Base-by-base conservation (phyloP, 306 rosid genomes). In the Pterocarpus santalinus region DNA sequence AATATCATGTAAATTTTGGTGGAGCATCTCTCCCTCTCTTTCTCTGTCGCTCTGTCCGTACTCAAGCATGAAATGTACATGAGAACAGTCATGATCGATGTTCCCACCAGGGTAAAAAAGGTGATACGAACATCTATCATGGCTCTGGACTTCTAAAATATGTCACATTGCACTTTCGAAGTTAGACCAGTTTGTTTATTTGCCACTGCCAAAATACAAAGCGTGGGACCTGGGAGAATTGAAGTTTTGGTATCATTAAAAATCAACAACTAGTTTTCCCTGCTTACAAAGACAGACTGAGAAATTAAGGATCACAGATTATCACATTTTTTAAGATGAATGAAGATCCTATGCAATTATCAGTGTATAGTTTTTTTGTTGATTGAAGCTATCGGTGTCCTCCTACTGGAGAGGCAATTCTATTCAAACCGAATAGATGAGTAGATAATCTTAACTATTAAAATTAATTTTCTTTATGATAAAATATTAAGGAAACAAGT, bases 31-130 rank as follows among this genome's bases (percentile, higher is more conserved):
- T 58, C 69, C 80, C 35, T 41, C 53, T 61, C n/a, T 72, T 36
- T 76, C 64, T 61, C 7, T 87, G 82, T 82, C 75, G 41, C 71
- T 77, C 39, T 68, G 76, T 82, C 58, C 43, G 80, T 56, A 8
- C 17, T 38, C 4, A 4, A 70, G 66, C 86, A 78, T 78, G 74
- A 78, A 30, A 67, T 85, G 72, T 78, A 81, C 62, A 73, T 52
- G 65, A 34, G 79, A 73, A 73, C 17, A 69, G 81, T 82, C 79
- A 74, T 78, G 82, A 78, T 85, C 73, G 16, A 0, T 86, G 89
- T 78, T 85, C 49, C 79, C 69, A 65, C 38, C 47, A 56, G 46
- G 66, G 75, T 43, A 1, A 39, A 57, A 85, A 65, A 34, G 33
- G 61, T 63, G 36, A 72, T 36, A 8, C 8, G 16, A 60, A 68